A percentile compares a stretch with the other conserved stretches of the same genome.
These are phyloP conservation scores for Luffa acutangula DNA, from an alignment of 306 rosid species.

Conservation along the genomic window DNA sequence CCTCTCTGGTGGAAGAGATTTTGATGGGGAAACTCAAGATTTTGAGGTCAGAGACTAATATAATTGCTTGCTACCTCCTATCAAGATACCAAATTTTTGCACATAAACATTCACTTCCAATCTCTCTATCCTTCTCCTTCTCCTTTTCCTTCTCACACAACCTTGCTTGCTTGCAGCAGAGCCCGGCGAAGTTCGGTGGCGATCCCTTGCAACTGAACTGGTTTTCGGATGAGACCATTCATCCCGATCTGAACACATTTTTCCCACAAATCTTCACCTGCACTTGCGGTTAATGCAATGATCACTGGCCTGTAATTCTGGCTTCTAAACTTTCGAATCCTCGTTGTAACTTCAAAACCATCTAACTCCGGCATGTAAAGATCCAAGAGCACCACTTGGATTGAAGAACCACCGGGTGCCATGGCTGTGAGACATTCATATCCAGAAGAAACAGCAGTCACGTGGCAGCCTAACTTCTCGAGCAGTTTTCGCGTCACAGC, in stretches of 20 bases:
- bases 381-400: slow-evolving; percentile 68
- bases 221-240: slow-evolving; percentile 72
- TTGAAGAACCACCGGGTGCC: slow-evolving; percentile 50
- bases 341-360: slow-evolving; percentile 68
- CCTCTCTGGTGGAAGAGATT: background rate
- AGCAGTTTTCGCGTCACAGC: slow-evolving; percentile 76
- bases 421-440: slow-evolving; percentile 67
- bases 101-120: background rate
- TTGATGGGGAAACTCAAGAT: background rate
- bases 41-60: slow-evolving; percentile 1
- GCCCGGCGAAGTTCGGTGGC: slow-evolving; percentile 70
- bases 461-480: slow-evolving; percentile 80
- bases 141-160: slow-evolving; percentile 15
- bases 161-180: slow-evolving; percentile 57
- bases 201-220: slow-evolving; percentile 70
- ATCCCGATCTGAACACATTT: slow-evolving; percentile 72
- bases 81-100: background rate
- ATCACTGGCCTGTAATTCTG: slow-evolving; percentile 67
- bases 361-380: slow-evolving; percentile 83
- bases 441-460: slow-evolving; percentile 69
- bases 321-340: slow-evolving; percentile 69
- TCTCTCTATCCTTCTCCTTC: background rate
- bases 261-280: slow-evolving; percentile 79
- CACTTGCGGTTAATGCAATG: slow-evolving; percentile 53
- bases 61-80: slow-evolving; percentile 2